Evolutionary conservation across 129 eudicot species (phyloP), one percentile per base, ranked within the genome.

Genomic region (Flaveria sonorensis): DNA sequence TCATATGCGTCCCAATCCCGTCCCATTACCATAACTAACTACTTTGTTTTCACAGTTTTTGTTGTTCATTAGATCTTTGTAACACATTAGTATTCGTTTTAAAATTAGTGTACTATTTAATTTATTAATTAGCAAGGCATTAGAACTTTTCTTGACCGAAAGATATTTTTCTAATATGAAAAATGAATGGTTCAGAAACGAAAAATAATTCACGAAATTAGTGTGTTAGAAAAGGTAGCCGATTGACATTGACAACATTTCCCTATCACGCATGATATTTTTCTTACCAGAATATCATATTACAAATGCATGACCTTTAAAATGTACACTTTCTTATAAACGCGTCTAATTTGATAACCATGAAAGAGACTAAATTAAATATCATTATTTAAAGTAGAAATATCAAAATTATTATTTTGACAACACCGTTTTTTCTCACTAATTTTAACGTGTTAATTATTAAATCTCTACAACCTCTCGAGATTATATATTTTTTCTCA

Each of bases 241-340:
- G 71, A 46, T 47, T 6, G 71, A 51, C 9, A 47, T 32, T 24
- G 71, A 47, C 72, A 47, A 57, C 10, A 32, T 79, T 30, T 48
- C 28, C 10, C 10, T 6, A 28, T 59, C 51, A 36, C 61, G 59
- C 14, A 30, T 1, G 71, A 4, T 26, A 61, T 26, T 12, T 24
- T 12, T 4, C 12, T 61, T 61, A 61, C 1, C 0, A 1, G 6
- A 59, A 26, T 9, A 60, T 24, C 6, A 32, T 71, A 19, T 47
- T 2, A 11, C 26, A 9, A 40, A 36, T 42, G 21, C 57, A 69
- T 5, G 76, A 77, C 76, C 57, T 45, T 3, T 42, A 42, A 55
- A 77, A 77, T 42, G 69, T 59, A 16, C 12, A 13, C 57, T 77
- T 15, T 46, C 14, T 40, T 7, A 1, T 2, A 56, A 68, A 45